Conservation (phyloP, 805 yeast genomes). For the Priceomyces medius region DNA sequence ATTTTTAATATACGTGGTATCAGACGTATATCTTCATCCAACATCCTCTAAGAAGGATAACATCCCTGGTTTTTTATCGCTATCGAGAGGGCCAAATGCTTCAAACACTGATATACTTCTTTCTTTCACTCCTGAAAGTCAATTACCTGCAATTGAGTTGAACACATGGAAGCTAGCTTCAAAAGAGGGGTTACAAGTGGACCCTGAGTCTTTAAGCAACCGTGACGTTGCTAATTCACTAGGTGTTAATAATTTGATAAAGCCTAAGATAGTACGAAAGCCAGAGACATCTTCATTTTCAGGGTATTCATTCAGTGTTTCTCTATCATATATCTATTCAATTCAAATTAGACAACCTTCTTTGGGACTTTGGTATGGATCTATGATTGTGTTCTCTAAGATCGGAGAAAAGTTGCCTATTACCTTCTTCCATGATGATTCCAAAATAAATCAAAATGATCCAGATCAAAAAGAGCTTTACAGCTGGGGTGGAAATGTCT, state of each 20-base stretch:
- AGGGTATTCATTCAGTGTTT: constrained; percentile 68
- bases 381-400: constrained; percentile 69
- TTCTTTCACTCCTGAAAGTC: constrained; percentile 66
- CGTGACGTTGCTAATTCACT: not conserved
- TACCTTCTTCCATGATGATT: constrained; percentile 88
- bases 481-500: constrained; percentile 89
- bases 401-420: constrained; percentile 73
- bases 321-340: constrained; percentile 63
- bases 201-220: constrained; percentile 2
- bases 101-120: constrained; percentile 57
- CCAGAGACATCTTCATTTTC: constrained; percentile 54
- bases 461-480: not conserved
- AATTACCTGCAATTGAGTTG: constrained; percentile 45
- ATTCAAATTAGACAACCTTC: constrained; percentile 83
- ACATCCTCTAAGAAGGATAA: constrained; percentile 71
- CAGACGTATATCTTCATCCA: constrained; percentile 84
- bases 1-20: constrained; percentile 53
- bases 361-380: constrained; percentile 90
- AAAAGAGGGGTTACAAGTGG: constrained; percentile 20
- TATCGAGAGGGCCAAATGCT: constrained; percentile 53
- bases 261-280: constrained; percentile 37
- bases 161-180: constrained; percentile 49
- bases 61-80: constrained; percentile 70
- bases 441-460: constrained; percentile 34
- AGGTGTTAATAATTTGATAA: not conserved